Evolutionary conservation across 768 basidiomycete species (phyloP), one percentile per base, ranked within the genome.

Genomic region (Suillus discolor): DNA sequence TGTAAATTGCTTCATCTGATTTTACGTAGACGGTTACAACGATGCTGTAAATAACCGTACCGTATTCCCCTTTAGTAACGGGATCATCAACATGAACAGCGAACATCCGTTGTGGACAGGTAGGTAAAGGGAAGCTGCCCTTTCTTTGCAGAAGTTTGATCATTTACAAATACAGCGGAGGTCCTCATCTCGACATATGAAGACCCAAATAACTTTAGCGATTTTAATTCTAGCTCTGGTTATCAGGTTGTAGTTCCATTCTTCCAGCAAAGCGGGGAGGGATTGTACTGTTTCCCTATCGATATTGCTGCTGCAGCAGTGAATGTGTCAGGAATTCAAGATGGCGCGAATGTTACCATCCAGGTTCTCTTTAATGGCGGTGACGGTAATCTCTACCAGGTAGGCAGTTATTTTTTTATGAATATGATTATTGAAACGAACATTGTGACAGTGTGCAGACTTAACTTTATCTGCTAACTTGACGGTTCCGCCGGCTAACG

Each of bases 281-380:
- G 94, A 16, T 65, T 70, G 2, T 85, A 81, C 70, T 96, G 94
- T 75, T 80, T 92, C 65, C 85, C 87, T 2, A 81, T 96, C 64
- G 79, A 92, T 73, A 78, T 94, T 61, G 73, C 80, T 1, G 71
- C 77, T 0, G 81, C 83, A 1, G 71, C 77, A 0, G 80, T 83
- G 47, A 79, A 80, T 41, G 78, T 92, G 36, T 74, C 78, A 41
- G 84, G 82, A 16, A 72, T 91, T 60, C 74, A 78, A 62, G 82
- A 89, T 65, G 91, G 92, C 11, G 81, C 86, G 23, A 89, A 92
- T 68, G 88, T 92, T 45, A 94, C 94, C 1, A 79, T 95, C 57
- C 88, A 91, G 76, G 71, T 93, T 28, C 68, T 85, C 36, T 94
- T 78, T 72, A 77, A 86, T 68, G 91, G 91, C 47, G 92, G 91